A percentile compares a stretch with the other conserved stretches of the same genome.
These are phyloP conservation scores for Nemania sp. DNA, from an alignment of 2,329 filamentous ascomycete genomes.

Conservation along the genomic window DNA sequence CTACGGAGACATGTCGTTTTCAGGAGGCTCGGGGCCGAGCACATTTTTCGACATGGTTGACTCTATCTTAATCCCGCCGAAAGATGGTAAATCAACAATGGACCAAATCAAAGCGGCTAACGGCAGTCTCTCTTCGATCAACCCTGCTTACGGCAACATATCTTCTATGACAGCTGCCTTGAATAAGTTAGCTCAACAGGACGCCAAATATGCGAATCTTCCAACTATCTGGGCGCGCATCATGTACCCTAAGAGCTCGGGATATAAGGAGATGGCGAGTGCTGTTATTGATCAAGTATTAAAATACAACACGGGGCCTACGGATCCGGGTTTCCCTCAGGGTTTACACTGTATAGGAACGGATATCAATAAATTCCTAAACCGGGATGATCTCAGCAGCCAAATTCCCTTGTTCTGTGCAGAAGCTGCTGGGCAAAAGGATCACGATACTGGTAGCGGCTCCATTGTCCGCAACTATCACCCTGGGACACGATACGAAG, in stretches of 20 bases:
- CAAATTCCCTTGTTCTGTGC: neutral
- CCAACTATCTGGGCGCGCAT: neutral
- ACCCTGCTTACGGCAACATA: neutral
- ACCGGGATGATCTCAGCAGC: neutral
- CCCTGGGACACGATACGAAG: neutral
- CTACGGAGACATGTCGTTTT: neutral
- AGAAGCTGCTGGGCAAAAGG: neutral
- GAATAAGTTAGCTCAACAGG: neutral
- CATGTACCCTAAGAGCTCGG: conserved; percentile 1
- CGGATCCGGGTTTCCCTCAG: neutral
- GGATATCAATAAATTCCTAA: neutral
- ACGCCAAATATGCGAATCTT: neutral
- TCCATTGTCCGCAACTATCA: conserved; percentile 2
- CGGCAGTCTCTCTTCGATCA: neutral
- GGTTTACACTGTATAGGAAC: neutral
- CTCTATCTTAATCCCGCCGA: conserved; percentile 1
- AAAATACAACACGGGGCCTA: neutral
- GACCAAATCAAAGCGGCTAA: conserved; percentile 1
- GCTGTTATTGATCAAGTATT: conserved; percentile 1
- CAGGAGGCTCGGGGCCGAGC: neutral
- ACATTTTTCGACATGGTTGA: conserved; percentile 5
- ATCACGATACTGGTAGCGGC: conserved; percentile 1
- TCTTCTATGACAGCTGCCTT: neutral
- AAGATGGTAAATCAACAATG: conserved; percentile 2
- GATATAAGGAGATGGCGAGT: neutral